Evolutionary conservation across 306 rosid species (phyloP).

Genomic region (Acmispon strigosus): DNA sequence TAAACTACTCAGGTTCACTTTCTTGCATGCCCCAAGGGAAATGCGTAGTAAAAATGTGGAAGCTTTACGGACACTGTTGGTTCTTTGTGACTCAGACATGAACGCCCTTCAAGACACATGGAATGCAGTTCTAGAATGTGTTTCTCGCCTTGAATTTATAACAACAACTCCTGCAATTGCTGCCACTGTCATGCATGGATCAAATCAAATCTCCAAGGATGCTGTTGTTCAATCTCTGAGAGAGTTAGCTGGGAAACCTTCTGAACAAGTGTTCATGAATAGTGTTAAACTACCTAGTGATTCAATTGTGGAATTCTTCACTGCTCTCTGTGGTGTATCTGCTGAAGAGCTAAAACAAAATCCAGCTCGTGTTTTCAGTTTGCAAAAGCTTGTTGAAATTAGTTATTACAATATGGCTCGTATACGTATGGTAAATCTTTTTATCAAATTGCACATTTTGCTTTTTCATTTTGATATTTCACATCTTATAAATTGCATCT

Average conservation of each 20-base stretch:
- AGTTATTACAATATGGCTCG: slow-evolving; percentile 99
- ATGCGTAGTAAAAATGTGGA: slow-evolving; percentile 99
- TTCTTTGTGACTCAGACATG: slow-evolving; percentile 70
- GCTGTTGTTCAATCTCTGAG: slow-evolving; percentile 85
- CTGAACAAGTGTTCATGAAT: slow-evolving; percentile 93
- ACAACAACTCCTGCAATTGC: slow-evolving; percentile 76
- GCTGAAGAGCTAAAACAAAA: slow-evolving; percentile 95
- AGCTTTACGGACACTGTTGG: slow-evolving; percentile 77
- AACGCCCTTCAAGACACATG: slow-evolving; percentile 95
- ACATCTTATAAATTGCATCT: slow-evolving; percentile 3
- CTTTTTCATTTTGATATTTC: slow-evolving; percentile 10
- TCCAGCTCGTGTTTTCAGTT: slow-evolving; percentile 97
- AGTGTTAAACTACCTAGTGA: slow-evolving; percentile 96
- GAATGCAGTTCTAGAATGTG: slow-evolving; percentile 99
- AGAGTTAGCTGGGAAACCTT: slow-evolving; percentile 93
- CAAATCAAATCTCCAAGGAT: slow-evolving; percentile 95
- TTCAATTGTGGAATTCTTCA: slow-evolving; percentile 91
- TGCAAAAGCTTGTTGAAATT: slow-evolving; percentile 98
- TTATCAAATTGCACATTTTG: slow-evolving; percentile 14
- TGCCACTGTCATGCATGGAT: slow-evolving; percentile 91
- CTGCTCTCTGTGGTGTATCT: slow-evolving; percentile 96
- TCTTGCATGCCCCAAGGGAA: slow-evolving; percentile 98
- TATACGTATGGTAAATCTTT: slow-evolving; percentile 74
- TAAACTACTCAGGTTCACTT: slow-evolving; percentile 74
- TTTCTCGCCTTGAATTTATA: slow-evolving; percentile 90